phyloP scores from a whole-genome alignment of 192 early-diverging fungal genomes.

The Rhizophagus sp. region DNA sequence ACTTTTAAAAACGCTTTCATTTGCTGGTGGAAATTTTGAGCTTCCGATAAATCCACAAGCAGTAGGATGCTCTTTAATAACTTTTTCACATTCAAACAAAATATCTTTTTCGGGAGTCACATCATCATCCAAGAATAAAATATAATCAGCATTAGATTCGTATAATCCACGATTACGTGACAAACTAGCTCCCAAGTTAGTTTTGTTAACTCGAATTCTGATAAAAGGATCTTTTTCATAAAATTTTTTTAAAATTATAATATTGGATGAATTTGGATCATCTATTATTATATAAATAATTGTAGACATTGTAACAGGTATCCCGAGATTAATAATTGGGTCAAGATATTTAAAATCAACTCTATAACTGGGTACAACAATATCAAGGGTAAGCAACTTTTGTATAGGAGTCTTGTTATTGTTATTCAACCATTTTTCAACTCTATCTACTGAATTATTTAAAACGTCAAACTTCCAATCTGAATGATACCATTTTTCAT shows the following conservation, averaged over 20 bases:
- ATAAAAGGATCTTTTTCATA: background rate
- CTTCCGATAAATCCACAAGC: constrained; percentile 10
- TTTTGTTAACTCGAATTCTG: background rate
- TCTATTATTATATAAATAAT: background rate
- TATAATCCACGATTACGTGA: constrained; percentile 9
- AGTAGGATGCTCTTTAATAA: background rate
- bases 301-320: background rate
- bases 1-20: background rate
- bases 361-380: constrained; percentile 4
- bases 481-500: background rate
- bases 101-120: background rate
- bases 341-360: constrained; percentile 6
- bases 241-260: background rate
- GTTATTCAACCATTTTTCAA: constrained; percentile 5
- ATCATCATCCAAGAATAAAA: constrained; percentile 21
- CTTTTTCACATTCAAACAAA: constrained; percentile 8
- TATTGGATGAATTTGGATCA: constrained; percentile 11
- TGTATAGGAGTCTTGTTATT: background rate
- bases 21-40: background rate
- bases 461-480: constrained; percentile 5
- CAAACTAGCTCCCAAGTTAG: constrained; percentile 5
- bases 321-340: background rate
- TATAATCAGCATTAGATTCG: constrained; percentile 19
- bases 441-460: background rate
- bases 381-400: constrained; percentile 5